Evolutionary conservation across 2,329 filamentous ascomycete genomes (phyloP).

Genomic region (Trichoderma semiorbis): DNA sequence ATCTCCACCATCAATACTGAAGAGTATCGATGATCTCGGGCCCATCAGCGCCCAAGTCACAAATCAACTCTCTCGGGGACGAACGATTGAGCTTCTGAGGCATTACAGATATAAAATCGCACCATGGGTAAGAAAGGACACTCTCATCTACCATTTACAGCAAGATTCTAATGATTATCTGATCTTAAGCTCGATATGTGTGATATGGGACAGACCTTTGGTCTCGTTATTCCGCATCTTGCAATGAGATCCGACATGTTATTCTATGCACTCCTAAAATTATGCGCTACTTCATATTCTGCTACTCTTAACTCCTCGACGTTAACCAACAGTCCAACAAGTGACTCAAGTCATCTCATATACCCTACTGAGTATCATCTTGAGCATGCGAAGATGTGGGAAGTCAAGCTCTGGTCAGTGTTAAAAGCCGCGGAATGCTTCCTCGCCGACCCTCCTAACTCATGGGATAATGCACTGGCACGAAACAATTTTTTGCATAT

Average conservation of each 20-base stretch:
- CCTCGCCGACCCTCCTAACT: neutral
- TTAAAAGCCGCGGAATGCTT: neutral
- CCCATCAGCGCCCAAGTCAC: neutral
- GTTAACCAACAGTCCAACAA: neutral
- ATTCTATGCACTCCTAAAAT: neutral
- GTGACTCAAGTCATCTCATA: neutral
- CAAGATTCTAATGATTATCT: neutral
- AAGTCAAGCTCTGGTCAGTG: neutral
- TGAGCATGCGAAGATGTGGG: neutral
- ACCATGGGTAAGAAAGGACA: neutral
- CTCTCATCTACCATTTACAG: neutral
- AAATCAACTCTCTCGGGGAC: neutral
- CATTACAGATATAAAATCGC: slow-evolving; percentile 11
- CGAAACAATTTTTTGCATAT: neutral
- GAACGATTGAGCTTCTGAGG: neutral
- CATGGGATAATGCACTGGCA: neutral
- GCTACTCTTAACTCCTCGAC: no score
- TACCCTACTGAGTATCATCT: neutral
- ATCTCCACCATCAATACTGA: neutral
- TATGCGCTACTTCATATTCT: neutral
- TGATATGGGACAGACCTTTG: neutral
- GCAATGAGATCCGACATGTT: neutral
- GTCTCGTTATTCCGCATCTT: neutral
- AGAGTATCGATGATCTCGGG: neutral
- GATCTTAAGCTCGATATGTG: neutral